A percentile compares a stretch with the other conserved stretches of the same genome.
Conservation (phyloP, 1,139 yeast genomes). For the Neolecta irregularis region DNA sequence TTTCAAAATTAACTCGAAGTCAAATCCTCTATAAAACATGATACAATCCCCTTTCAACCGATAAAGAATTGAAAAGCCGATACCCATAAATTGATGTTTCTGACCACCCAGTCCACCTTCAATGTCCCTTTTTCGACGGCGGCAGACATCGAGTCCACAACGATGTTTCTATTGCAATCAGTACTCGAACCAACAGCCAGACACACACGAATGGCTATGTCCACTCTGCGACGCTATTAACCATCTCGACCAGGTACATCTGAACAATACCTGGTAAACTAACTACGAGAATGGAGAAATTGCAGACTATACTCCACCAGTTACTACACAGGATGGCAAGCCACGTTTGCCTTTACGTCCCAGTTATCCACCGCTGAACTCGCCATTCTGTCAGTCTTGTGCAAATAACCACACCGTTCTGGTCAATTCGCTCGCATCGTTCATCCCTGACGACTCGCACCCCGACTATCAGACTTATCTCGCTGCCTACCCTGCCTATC, state of each 20-base stretch:
- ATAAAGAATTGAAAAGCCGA: no score
- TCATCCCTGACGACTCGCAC: constrained; percentile 14
- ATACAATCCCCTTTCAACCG: no score
- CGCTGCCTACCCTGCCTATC: constrained; percentile 11
- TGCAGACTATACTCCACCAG: constrained; percentile 10
- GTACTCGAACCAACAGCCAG: not conserved
- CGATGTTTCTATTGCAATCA: constrained; percentile 8
- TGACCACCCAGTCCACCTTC: constrained; percentile 23
- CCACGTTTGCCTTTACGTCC: not conserved
- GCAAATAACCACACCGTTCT: constrained; percentile 15
- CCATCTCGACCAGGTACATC: constrained; percentile 8
- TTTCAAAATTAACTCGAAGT: no score
- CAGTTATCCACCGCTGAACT: not conserved
- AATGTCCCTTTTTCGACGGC: no score
- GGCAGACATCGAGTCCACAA: no score
- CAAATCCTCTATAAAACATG: no score
- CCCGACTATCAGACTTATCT: constrained; percentile 13
- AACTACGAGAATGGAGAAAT: constrained; percentile 6
- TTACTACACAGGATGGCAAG: constrained; percentile 2
- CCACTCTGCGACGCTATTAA: constrained; percentile 15
- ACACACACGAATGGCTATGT: constrained; percentile 14
- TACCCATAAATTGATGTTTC: no score
- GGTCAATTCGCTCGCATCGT: constrained; percentile 14
- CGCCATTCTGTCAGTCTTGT: constrained; percentile 17
- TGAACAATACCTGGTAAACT: not conserved